Evolutionary conservation across 2,329 filamentous ascomycete species (phyloP).

Genomic region (Lachnellula hyalina): DNA sequence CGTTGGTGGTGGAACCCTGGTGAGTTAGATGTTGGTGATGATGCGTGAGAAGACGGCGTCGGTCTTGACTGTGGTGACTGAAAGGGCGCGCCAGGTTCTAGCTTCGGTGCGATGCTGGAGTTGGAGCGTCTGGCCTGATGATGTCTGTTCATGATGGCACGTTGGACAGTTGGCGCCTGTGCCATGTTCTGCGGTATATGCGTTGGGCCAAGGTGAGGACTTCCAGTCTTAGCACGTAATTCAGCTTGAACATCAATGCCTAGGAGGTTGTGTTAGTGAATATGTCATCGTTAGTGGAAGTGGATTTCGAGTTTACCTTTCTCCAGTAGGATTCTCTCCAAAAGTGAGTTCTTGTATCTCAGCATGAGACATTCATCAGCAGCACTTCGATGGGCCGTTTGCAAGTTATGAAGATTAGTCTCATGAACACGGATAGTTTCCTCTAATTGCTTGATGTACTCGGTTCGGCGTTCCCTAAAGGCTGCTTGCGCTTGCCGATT

Average conservation of each 20-base stretch:
- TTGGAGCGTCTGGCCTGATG: slow-evolving; percentile 63
- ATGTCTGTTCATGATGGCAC: slow-evolving; percentile 75
- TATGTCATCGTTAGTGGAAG: not conserved
- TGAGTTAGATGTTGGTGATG: slow-evolving; percentile 60
- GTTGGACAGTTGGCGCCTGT: slow-evolving; percentile 71
- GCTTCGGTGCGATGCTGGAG: slow-evolving; percentile 70
- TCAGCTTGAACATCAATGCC: slow-evolving; percentile 97
- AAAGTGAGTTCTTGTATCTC: slow-evolving; percentile 93
- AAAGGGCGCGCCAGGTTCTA: slow-evolving; percentile 47
- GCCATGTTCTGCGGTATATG: slow-evolving; percentile 63
- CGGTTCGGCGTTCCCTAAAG: slow-evolving; percentile 91
- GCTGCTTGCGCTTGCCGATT: slow-evolving; percentile 97
- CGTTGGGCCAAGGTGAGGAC: slow-evolving; percentile 69
- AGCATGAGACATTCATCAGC: slow-evolving; percentile 98
- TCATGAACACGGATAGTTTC: slow-evolving; percentile 97
- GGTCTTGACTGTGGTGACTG: slow-evolving; percentile 69
- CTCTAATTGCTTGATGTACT: slow-evolving; percentile 99
- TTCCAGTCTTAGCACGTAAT: slow-evolving; percentile 85
- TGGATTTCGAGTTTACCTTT: slow-evolving; percentile 58
- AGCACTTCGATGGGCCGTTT: slow-evolving; percentile 88
- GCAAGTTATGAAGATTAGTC: slow-evolving; percentile 84
- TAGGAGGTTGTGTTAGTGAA: slow-evolving; percentile 35
- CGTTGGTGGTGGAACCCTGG: slow-evolving; percentile 56
- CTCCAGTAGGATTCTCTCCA: slow-evolving; percentile 92
- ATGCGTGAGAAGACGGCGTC: slow-evolving; percentile 74